Base-by-base conservation (phyloP, 1,284 basidiomycete species). In the Mycena citricolor region DNA sequence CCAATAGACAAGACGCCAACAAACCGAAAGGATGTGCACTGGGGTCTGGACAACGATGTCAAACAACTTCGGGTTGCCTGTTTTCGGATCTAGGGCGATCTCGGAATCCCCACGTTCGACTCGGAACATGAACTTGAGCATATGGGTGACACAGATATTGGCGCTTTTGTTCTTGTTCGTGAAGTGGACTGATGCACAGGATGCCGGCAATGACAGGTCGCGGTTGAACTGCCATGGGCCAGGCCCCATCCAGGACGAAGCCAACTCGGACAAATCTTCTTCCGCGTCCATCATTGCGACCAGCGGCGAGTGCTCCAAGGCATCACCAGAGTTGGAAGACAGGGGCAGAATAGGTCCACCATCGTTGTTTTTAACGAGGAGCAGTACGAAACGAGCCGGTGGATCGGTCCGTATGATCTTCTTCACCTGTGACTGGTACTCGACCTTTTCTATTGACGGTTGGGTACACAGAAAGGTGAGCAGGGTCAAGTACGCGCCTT, bases 41-140 rank as follows among this genome's bases (percentile, higher is more conserved):
- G 90, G 90, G 0, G 81, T 80, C 58, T 91, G 89, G 44, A 98
- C 83, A 38, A 94, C 85, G 56, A 98, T 93, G 65, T 97, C 94
- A 65, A 89, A 94, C 58, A 88, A 65, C 64, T 91, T 93, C 51
- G 81, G 74, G 61, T 79, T 85, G 30, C 86, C 77, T 4, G 72
- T 81, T 62, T 81, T 84, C 12, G 76, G 57, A 56, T 91, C 89
- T 6, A 86, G 40, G 23, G 74, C 71, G 20, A 66, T 52, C 55
- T 83, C 81, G n/a, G n/a, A n/a, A 57, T 90, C 87, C 1, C 87
- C 89, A 29, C 85, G 76, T 65, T 94, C 88, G 12, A 97, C 87
- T 13, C 94, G 76, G 54, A 98, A 80, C 11, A 88, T 76, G 35
- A 94, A 75, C 68, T 93, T 93, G 51, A 99, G 70, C 50, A 75